These are phyloP conservation scores for Pseudogymnoascus destructans DNA, from an alignment of 2,329 filamentous ascomycete species.

Conservation along the genomic window DNA sequence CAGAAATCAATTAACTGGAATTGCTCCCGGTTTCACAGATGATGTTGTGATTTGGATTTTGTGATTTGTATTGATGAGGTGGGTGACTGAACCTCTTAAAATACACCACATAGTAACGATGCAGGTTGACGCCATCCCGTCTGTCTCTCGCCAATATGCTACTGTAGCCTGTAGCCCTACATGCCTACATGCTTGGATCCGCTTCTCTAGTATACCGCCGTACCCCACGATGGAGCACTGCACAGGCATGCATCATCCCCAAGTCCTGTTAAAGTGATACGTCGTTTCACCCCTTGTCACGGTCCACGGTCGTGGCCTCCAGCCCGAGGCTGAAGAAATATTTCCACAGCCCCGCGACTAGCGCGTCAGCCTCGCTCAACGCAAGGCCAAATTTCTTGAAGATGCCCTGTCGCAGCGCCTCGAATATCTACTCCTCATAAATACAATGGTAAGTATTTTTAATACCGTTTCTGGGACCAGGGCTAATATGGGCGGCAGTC, in stretches of 20 bases:
- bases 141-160: not conserved
- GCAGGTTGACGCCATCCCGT: not conserved
- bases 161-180: no score
- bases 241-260: not conserved
- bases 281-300: not conserved
- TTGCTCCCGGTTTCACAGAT: not conserved
- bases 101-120: not conserved
- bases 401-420: not conserved
- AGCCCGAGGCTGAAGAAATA: constrained; percentile 1
- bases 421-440: not conserved
- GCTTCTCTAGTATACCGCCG: not conserved
- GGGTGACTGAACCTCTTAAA: not conserved
- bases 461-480: not conserved
- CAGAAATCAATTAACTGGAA: constrained; percentile 6
- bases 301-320: not conserved
- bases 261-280: not conserved
- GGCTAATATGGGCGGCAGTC: not conserved
- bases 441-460: not conserved
- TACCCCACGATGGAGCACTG: not conserved
- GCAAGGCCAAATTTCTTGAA: constrained; percentile 4
- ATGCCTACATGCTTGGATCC: constrained; percentile 3
- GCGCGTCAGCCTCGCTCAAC: not conserved
- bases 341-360: constrained; percentile 5
- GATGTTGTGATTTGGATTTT: not conserved
- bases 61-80: not conserved